Evolutionary conservation across 164 flowering plant species (phyloP).

Genomic region (Tetrastigma voinierianum): DNA sequence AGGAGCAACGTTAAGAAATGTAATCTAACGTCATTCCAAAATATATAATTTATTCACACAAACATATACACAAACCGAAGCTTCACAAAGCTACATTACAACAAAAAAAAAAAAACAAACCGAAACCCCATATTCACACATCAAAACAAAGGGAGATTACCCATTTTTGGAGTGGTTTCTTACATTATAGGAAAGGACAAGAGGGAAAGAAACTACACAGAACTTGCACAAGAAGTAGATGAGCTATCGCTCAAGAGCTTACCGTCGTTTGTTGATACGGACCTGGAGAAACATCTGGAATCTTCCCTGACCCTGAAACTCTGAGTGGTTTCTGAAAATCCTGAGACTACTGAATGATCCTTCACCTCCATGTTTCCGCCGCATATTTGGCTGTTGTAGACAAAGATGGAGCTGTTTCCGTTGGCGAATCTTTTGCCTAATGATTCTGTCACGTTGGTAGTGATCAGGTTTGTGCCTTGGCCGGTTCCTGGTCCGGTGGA

Average conservation of each 20-base stretch:
- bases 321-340: conserved; percentile 53
- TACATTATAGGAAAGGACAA: too few relatives aligned
- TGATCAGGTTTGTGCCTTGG: conserved; percentile 26
- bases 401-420: conserved; percentile 10
- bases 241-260: conserved; percentile 32
- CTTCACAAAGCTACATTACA: too few relatives aligned
- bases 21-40: too few relatives aligned
- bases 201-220: conserved; percentile 3
- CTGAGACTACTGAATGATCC: conserved; percentile 63
- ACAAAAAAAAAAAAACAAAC: too few relatives aligned
- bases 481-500: conserved; percentile 30
- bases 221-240: conserved; percentile 23
- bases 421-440: conserved; percentile 24
- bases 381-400: conserved; percentile 47
- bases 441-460: conserved; percentile 41
- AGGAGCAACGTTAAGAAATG: too few relatives aligned
- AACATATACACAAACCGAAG: too few relatives aligned
- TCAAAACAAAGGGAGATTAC: too few relatives aligned
- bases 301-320: conserved; percentile 33
- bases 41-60: too few relatives aligned
- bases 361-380: conserved; percentile 72
- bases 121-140: too few relatives aligned
- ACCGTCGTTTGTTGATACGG: conserved; percentile 40
- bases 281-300: conserved; percentile 39
- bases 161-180: too few relatives aligned